Percentiles rank a stretch among this genome's conserved stretches.
phyloP scores from a whole-genome alignment of 345 rosid species.

The Eucalyptus tenuipes region DNA sequence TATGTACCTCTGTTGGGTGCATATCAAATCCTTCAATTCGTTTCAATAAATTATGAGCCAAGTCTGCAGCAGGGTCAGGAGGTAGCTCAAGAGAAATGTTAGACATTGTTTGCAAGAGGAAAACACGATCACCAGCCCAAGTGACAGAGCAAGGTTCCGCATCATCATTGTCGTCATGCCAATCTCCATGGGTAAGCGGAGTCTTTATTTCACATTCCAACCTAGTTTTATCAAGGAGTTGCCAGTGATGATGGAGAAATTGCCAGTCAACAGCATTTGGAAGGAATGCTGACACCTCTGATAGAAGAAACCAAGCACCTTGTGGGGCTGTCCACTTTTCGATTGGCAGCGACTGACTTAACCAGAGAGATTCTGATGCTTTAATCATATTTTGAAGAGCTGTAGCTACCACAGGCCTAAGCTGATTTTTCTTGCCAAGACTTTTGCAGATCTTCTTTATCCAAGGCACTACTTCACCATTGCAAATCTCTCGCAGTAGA shows the following conservation, averaged over 20 bases:
- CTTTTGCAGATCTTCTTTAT: slow-evolving; percentile 76
- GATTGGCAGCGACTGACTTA: slow-evolving; percentile 58
- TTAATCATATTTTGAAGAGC: slow-evolving; percentile 72
- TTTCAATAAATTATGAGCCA: slow-evolving; percentile 75
- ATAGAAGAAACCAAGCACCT: slow-evolving; percentile 94
- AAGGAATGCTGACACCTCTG: slow-evolving; percentile 73
- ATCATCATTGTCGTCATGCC: slow-evolving; percentile 21
- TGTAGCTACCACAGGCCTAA: slow-evolving; percentile 50
- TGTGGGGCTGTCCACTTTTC: slow-evolving; percentile 90
- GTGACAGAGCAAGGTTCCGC: slow-evolving; percentile 44
- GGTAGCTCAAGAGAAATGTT: slow-evolving; percentile 85
- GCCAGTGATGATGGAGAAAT: slow-evolving; percentile 93
- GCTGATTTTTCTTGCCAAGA: slow-evolving; percentile 68
- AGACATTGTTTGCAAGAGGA: slow-evolving; percentile 86
- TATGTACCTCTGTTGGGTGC: slow-evolving; percentile 86
- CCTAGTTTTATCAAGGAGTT: slow-evolving; percentile 61
- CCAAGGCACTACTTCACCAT: slow-evolving; percentile 79
- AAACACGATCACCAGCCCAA: slow-evolving; percentile 92
- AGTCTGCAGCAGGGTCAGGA: slow-evolving; percentile 76
- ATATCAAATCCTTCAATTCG: slow-evolving; percentile 74
- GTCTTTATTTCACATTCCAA: slow-evolving; percentile 15
- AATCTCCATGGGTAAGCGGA: slow-evolving; percentile 11
- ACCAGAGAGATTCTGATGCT: slow-evolving; percentile 81
- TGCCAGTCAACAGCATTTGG: slow-evolving; percentile 81
- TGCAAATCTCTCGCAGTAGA: slow-evolving; percentile 59